A percentile compares a stretch with the other conserved stretches of the same genome.
Evolutionary conservation across 306 rosid genomes (phyloP).

Genomic region (Hylodesmum podocarpum): DNA sequence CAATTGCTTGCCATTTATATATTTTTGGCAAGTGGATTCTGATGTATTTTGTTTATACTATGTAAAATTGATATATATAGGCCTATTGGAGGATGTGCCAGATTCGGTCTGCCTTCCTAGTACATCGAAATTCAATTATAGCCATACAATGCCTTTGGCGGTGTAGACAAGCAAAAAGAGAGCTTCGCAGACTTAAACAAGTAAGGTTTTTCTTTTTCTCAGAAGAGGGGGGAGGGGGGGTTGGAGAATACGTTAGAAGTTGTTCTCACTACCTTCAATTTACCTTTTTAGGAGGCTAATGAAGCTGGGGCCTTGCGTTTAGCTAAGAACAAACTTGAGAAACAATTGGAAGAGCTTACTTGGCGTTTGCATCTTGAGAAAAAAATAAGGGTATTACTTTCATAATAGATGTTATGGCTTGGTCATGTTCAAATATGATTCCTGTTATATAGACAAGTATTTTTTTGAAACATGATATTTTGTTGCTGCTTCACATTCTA

Average conservation of each 20-base stretch:
- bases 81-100: conserved; percentile 77
- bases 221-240: neutral
- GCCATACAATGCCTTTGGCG: conserved; percentile 85
- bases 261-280: neutral
- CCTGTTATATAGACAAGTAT: neutral
- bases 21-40: neutral
- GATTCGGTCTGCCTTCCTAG: conserved; percentile 57
- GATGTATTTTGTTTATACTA: neutral
- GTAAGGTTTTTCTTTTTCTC: conserved; percentile 32
- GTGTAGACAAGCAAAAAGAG: conserved; percentile 69
- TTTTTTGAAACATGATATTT: neutral
- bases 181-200: conserved; percentile 62
- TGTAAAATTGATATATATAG: conserved; percentile 39
- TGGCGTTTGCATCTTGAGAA: conserved; percentile 91
- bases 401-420: neutral
- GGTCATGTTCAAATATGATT: neutral
- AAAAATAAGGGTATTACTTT: conserved; percentile 72
- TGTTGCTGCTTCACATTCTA: neutral
- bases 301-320: conserved; percentile 89
- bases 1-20: neutral
- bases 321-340: conserved; percentile 88
- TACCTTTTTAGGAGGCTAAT: conserved; percentile 76
- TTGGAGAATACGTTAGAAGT: neutral
- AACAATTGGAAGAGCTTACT: conserved; percentile 81
- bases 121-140: conserved; percentile 53